Evolutionary conservation across 2,329 filamentous ascomycete species (phyloP).

Genomic region (Shiraia bambusicola): DNA sequence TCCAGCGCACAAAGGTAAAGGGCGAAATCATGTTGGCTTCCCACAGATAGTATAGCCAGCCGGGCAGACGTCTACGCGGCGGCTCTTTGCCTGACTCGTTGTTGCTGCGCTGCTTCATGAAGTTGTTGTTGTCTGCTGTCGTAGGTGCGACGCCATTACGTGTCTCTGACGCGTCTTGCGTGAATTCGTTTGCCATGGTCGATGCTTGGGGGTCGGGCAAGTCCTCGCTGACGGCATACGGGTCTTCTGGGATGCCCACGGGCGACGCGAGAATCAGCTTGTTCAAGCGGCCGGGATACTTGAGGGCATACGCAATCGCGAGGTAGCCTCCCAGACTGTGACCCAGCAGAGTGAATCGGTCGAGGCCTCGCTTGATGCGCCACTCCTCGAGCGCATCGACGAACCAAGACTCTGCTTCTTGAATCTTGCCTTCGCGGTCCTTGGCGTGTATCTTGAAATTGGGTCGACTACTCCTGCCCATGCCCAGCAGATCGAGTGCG

Average conservation of each 20-base stretch:
- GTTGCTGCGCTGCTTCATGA: constrained; percentile 53
- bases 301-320: constrained; percentile 90
- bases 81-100: constrained; percentile 47
- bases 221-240: constrained; percentile 77
- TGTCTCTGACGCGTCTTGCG: constrained; percentile 68
- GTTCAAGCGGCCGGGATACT: constrained; percentile 91
- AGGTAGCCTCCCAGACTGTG: constrained; percentile 95
- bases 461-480: constrained; percentile 85
- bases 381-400: constrained; percentile 95
- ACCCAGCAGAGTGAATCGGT: constrained; percentile 88
- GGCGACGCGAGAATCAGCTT: constrained; percentile 95
- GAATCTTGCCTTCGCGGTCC: constrained; percentile 74
- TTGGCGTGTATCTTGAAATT: constrained; percentile 83
- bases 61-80: constrained; percentile 66
- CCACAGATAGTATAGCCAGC: constrained; percentile 93
- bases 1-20: constrained; percentile 84
- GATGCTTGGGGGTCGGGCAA: constrained; percentile 76
- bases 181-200: constrained; percentile 74
- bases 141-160: constrained; percentile 73
- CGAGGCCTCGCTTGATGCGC: constrained; percentile 83
- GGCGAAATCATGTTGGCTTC: constrained; percentile 89
- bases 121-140: constrained; percentile 57
- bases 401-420: constrained; percentile 93
- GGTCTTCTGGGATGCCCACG: constrained; percentile 92
- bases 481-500: constrained; percentile 90